phyloP scores from a whole-genome alignment of 805 yeast genomes.

The Priceomyces haplophilus region DNA sequence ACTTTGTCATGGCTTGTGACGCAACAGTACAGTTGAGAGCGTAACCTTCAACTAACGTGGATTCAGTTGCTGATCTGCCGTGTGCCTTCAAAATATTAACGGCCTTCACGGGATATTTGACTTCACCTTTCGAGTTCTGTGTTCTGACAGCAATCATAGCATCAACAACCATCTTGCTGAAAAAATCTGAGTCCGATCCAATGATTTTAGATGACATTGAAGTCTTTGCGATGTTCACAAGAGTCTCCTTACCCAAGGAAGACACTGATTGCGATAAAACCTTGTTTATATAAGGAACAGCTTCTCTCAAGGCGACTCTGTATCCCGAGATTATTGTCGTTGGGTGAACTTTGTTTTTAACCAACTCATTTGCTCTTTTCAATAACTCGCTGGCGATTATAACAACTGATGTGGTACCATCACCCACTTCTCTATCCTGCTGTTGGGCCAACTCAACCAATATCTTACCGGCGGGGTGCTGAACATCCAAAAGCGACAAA shows the following conservation, averaged over 20 bases:
- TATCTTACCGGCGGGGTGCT: constrained; percentile 98
- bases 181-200: constrained; percentile 90
- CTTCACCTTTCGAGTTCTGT: constrained; percentile 80
- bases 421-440: constrained; percentile 98
- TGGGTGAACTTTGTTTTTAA: constrained; percentile 92
- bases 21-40: constrained; percentile 97
- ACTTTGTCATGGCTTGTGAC: constrained; percentile 90
- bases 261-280: constrained; percentile 81
- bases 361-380: constrained; percentile 90
- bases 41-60: constrained; percentile 85
- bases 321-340: constrained; percentile 97
- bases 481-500: constrained; percentile 84
- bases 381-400: constrained; percentile 91
- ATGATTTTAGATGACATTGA: constrained; percentile 96
- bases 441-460: constrained; percentile 96
- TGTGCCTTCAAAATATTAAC: constrained; percentile 95
- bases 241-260: constrained; percentile 73
- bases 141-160: constrained; percentile 95
- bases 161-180: constrained; percentile 87
- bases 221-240: constrained; percentile 90
- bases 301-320: constrained; percentile 89
- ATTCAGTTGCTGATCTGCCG: constrained; percentile 88
- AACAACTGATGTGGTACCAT: constrained; percentile 97
- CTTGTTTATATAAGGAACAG: constrained; percentile 80
- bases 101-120: constrained; percentile 93